Base-by-base conservation (phyloP, 2,329 filamentous ascomycete species). In the Colletotrichum godetiae region DNA sequence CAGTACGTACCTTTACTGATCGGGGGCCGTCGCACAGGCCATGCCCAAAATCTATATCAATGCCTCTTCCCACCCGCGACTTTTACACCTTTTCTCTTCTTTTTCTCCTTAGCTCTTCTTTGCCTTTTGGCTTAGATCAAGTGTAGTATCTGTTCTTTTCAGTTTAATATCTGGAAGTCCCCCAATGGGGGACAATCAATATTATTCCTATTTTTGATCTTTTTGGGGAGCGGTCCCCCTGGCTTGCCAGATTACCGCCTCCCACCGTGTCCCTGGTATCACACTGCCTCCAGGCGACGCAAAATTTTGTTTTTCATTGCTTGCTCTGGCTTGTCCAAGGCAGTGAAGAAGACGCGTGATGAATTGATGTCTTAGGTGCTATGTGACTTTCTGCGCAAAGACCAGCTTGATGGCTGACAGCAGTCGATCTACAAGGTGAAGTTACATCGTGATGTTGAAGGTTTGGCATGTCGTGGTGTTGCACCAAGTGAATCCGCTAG, bases 141-240 rank as follows among this genome's bases (percentile, higher is more conserved):
- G 67, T 70, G 67, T 70, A 69, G 67, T 70, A 70, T 70, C 67
- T 70, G 67, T 70, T 70, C 67, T 70, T 66, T 59, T 70, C 61
- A 70, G 61, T 59, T 70, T 70, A 65, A 70, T 70, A 61, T 65
- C 61, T 70, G 61, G 49, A 65, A 66, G 67, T 35, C 46, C 15
- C n/a, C 42, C 55, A 70, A 22, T 27, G 35, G 46, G n/a, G 31
- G 52, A 33, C 55, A 57, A 49, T 58, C 29, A 29, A 58, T 61
- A 70, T 70, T 66, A 70, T 69, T 58, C 37, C 22, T 65, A 69
- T 70, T 70, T 70, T 70, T 70, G 67, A 59, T 59, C 37, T 22
- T 29, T 13, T 10, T 52, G 67, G 55, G n/a, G 7, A 29, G 60
- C 29, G 67, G 67, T 70, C 67, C 52, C 67, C 66, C 22, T n/a